Base-by-base conservation (phyloP, 371 early-diverging fungal genomes). In the Basidiobolus meristosporus region DNA sequence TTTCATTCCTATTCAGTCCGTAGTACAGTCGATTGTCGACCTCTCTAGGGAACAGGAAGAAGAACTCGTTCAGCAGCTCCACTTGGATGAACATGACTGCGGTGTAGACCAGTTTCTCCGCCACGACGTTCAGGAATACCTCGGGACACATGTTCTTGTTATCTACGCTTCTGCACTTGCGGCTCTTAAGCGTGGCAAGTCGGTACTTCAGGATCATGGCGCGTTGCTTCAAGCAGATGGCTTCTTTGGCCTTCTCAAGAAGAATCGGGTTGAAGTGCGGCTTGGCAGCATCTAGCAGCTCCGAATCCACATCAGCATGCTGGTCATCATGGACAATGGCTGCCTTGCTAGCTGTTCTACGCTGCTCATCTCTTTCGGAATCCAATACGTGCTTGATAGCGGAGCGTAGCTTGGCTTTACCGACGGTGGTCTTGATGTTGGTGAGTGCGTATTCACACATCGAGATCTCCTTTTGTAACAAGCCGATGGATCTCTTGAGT, bases 71-170 rank as follows among this genome's bases (percentile, higher is more conserved):
- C 53, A 96, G 59, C 42, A 95, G 64, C 53, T 96, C 97, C 5
- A 90, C 82, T 56, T 87, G 86, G 42, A 96, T 88, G 53, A 93
- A 96, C 83, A 91, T 83, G 37, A 88, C 90, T 33, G 84, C 82
- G 11, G 88, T 89, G 46, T 84, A 79, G 0, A 92, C 79, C 36
- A 96, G 58, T 52, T 96, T 92, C 41, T 91, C 86, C 0, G 91
- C 75, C 33, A 96, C 78, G 35, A 86, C 80, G 19, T 76, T 75
- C 41, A 95, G 57, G 50, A 85, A 89, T 1, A 81, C 77, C 56
- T 96, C 97, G 15, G 95, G 91, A 44, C 97, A 96, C 41, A 81
- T 71, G n/a, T 70, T 61, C 59, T 82, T 82, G 61, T 82, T 82
- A 26, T 78, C 75, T 7, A 64, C 53, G 31, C 57, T 58, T 45